These are phyloP conservation scores for Mortierella sp. DNA, from an alignment of 371 early-diverging fungal genomes.

Conservation along the genomic window DNA sequence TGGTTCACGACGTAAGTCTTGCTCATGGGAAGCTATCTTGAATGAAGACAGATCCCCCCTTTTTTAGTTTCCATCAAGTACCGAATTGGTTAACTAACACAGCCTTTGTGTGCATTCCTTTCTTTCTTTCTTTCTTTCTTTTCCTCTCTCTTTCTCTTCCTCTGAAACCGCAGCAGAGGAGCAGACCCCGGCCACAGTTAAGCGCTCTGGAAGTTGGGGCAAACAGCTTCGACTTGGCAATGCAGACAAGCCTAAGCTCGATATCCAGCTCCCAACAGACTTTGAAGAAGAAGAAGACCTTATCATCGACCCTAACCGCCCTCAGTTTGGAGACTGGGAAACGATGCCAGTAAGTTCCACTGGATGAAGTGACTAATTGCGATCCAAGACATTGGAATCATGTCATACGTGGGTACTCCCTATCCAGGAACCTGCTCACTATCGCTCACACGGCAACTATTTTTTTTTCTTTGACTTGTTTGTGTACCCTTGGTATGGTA, in stretches of 20 bases:
- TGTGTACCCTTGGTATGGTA: neutral
- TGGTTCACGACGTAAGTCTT: conserved; percentile 30
- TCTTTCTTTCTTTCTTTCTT: neutral
- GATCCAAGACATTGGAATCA: too few species aligned
- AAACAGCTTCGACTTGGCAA: conserved; percentile 49
- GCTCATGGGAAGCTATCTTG: neutral
- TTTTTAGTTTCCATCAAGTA: too few species aligned
- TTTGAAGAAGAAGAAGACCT: conserved; percentile 28
- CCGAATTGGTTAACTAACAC: neutral
- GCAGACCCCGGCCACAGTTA: conserved; percentile 37
- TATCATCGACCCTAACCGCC: conserved; percentile 43
- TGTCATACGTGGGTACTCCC: too few species aligned
- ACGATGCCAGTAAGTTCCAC: conserved; percentile 30
- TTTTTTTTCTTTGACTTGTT: conserved; percentile 4
- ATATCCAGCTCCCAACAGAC: conserved; percentile 40
- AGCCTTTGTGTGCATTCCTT: neutral
- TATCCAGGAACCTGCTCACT: conserved; percentile 1
- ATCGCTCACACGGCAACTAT: neutral
- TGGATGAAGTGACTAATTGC: neutral
- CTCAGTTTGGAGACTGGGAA: conserved; percentile 52
- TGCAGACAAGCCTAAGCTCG: conserved; percentile 48
- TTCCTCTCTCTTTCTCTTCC: conserved; percentile 1
- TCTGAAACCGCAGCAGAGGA: conserved; percentile 15
- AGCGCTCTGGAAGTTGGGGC: conserved; percentile 53
- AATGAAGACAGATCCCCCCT: neutral